Evolutionary conservation across 2,329 filamentous ascomycete genomes (phyloP), one percentile per base, ranked within the genome.

Genomic region (Aspergillus sp.): DNA sequence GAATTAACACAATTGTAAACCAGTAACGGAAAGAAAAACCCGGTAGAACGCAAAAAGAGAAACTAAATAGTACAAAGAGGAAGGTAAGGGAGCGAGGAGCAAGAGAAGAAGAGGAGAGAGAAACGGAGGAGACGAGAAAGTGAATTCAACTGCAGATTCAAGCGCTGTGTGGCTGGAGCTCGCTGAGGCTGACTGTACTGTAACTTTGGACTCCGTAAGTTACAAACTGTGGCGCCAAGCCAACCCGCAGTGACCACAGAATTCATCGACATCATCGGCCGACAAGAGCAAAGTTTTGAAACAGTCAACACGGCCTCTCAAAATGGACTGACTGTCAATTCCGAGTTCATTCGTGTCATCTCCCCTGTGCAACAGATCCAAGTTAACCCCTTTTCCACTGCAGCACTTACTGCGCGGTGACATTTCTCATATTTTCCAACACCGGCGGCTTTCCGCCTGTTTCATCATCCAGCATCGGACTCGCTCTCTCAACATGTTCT

Each of bases 401-500:
- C 53, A 22, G 26, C 15, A 20, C 26, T 41, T 39, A 41, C 22
- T 26, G 45, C 26, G 20, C 39, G 11, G 12, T 30, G 17, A 52
- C 34, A 30, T 49, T 48, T 42, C 49, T 51, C 49, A 48, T 12
- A n/a, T 36, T 36, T 36, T 4, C 13, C 34, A n/a, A 36, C 34
- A 36, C 34, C 30, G 48, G 45, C 47, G 43, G 42, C 45, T 52
- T 56, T 53, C 53, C 53, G 44, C 20, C 42, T 48, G 53, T 54
- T 51, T 43, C 41, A 43, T 42, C 49, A 18, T 54, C 52, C 38
- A 48, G 11, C 36, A 50, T 44, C 32, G 34, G 30, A 24, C 42
- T 43, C 36, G 52, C 17, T 20, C n/a, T 30, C 24, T 44, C 65
- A 71, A 49, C 62, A 88, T 89, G 85, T 88, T 89, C 72, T 89